Percentiles rank a stretch among this genome's conserved stretches.
These are phyloP conservation scores for Ceratocystis cubensis DNA, from an alignment of 2,329 filamentous ascomycete species.

Conservation along the genomic window DNA sequence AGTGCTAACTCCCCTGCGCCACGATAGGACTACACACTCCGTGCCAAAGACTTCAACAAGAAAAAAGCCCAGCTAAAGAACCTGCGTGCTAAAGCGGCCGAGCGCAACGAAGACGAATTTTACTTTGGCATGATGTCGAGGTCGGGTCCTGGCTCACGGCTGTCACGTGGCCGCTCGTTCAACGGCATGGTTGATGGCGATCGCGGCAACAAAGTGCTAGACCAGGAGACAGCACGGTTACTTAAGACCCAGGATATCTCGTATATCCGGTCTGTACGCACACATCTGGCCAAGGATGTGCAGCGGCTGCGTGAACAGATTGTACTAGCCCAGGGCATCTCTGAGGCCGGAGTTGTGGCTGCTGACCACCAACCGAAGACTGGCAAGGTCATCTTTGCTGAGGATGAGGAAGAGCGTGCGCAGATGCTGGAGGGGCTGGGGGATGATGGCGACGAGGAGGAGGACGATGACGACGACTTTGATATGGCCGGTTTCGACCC, in stretches of 20 bases:
- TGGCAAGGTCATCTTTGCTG: constrained; percentile 34
- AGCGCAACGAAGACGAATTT: constrained; percentile 61
- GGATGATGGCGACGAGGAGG: constrained; percentile 26
- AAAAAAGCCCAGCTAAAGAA: constrained; percentile 49
- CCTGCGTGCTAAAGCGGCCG: constrained; percentile 48
- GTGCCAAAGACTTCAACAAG: constrained; percentile 52
- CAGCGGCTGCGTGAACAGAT: constrained; percentile 42
- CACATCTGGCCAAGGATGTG: constrained; percentile 47
- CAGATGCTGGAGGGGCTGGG: constrained; percentile 28
- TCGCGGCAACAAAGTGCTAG: constrained; percentile 43
- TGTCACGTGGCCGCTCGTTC: constrained; percentile 40
- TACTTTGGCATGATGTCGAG: constrained; percentile 58
- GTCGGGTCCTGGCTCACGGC: constrained; percentile 39
- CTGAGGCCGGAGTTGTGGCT: constrained; percentile 20
- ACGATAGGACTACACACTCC: constrained; percentile 48
- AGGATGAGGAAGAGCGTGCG: constrained; percentile 24
- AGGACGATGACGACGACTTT: constrained; percentile 25
- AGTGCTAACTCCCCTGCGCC: neutral
- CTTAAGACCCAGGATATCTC: constrained; percentile 58
- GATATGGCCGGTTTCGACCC: constrained; percentile 23
- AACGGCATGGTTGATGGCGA: constrained; percentile 45
- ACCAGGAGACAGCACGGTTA: constrained; percentile 45
- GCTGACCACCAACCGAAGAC: neutral
- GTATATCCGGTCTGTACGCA: constrained; percentile 51
- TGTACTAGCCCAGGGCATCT: constrained; percentile 32